These are phyloP conservation scores for Tilletia indica DNA, from an alignment of 1,284 basidiomycete species.

Conservation along the genomic window DNA sequence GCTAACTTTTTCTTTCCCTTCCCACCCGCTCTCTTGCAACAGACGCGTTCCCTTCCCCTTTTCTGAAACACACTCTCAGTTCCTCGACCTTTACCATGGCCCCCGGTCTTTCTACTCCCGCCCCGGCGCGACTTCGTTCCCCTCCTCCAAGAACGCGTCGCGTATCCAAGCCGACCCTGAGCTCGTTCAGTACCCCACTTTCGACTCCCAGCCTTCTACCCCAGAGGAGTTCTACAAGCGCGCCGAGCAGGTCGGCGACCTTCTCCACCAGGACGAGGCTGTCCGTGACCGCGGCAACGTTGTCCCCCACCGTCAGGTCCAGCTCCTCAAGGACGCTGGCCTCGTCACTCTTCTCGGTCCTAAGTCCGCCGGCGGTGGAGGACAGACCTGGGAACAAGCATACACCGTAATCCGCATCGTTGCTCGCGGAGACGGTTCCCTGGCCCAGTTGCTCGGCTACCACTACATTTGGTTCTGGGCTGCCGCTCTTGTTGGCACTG, in stretches of 20 bases:
- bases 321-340: conserved; percentile 53
- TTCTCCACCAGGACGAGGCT: conserved; percentile 49
- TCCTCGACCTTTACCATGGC: conserved; percentile 29
- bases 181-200: conserved; percentile 43
- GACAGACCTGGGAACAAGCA: conserved; percentile 43
- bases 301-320: conserved; percentile 52
- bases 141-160: conserved; percentile 27
- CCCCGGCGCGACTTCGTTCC: conserved; percentile 14
- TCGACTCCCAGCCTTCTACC: conserved; percentile 35
- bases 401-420: conserved; percentile 49
- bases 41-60: background rate
- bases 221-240: conserved; percentile 42
- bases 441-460: conserved; percentile 47
- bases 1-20: conserved; percentile 21
- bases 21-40: background rate
- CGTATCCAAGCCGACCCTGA: conserved; percentile 48
- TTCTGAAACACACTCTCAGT: background rate
- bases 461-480: conserved; percentile 49
- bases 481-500: conserved; percentile 46
- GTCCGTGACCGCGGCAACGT: conserved; percentile 51
- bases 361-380: conserved; percentile 44
- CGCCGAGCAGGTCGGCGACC: conserved; percentile 47
- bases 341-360: conserved; percentile 51
- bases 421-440: conserved; percentile 49
- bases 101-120: conserved; percentile 31